A percentile compares a stretch with the other conserved stretches of the same genome.
Evolutionary conservation across 495 filamentous ascomycete genomes (phyloP).

Genomic region (Aspergillus nanangensis): DNA sequence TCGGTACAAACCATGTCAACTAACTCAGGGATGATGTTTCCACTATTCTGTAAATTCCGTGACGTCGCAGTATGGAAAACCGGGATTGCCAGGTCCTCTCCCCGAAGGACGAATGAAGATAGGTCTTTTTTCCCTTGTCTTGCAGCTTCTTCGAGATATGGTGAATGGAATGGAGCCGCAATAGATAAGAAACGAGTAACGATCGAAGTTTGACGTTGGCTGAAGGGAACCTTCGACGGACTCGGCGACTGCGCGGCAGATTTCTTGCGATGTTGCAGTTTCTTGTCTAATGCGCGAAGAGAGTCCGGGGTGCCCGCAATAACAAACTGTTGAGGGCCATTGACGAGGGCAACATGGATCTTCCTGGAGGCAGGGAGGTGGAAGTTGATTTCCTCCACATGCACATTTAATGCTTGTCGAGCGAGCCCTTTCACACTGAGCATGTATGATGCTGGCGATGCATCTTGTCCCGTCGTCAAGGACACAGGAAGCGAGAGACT

Average conservation of each 20-base stretch:
- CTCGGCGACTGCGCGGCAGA: constrained; percentile 75
- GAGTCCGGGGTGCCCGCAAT: no score
- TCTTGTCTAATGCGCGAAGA: no score
- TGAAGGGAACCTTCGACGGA: constrained; percentile 92
- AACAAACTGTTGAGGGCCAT: no score
- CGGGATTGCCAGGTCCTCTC: constrained; percentile 66
- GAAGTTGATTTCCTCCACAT: background rate
- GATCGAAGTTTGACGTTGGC: constrained; percentile 90
- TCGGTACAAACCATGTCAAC: constrained; percentile 92
- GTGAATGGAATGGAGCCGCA: constrained; percentile 88
- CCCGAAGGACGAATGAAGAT: constrained; percentile 55
- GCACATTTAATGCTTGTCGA: no score
- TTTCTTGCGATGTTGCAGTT: no score
- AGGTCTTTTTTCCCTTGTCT: constrained; percentile 37
- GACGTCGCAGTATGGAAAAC: constrained; percentile 87
- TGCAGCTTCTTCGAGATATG: constrained; percentile 83
- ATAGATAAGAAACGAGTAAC: constrained; percentile 97
- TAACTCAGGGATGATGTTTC: constrained; percentile 73
- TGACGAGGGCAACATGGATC: background rate
- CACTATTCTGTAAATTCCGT: constrained; percentile 63
- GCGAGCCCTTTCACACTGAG: constrained; percentile 12
- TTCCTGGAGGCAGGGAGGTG: constrained; percentile 4
- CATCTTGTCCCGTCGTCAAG: constrained; percentile 92
- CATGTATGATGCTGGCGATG: constrained; percentile 66
- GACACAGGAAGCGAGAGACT: constrained; percentile 84